These are phyloP conservation scores for Apiotrichum domesticum DNA, from an alignment of 1,284 basidiomycete species.

Conservation along the genomic window DNA sequence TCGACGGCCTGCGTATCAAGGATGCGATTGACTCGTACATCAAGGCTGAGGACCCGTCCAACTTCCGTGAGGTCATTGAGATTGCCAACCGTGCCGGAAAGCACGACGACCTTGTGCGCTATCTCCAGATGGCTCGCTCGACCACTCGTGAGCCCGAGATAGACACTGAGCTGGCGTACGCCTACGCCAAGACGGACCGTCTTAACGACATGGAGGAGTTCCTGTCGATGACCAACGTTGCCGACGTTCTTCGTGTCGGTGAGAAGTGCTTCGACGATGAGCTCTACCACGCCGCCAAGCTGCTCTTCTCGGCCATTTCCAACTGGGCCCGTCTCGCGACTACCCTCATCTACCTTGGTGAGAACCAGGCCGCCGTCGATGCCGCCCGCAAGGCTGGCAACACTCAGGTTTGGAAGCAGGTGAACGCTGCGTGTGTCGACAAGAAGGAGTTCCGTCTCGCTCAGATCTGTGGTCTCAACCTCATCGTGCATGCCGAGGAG, in stretches of 20 bases:
- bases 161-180: slow-evolving; percentile 93
- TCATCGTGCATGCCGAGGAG: slow-evolving; percentile 76
- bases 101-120: slow-evolving; percentile 95
- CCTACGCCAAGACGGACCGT: slow-evolving; percentile 94
- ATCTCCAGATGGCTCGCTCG: slow-evolving; percentile 99
- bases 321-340: slow-evolving; percentile 98
- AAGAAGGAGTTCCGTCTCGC: slow-evolving; percentile 95
- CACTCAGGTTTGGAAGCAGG: slow-evolving; percentile 99
- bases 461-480: slow-evolving; percentile 96
- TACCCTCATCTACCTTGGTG: slow-evolving; percentile 95
- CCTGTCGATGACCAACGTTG: slow-evolving; percentile 97
- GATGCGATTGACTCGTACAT: slow-evolving; percentile 99
- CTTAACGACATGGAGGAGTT: slow-evolving; percentile 99
- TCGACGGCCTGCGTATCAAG: slow-evolving; percentile 96
- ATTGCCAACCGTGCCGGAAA: slow-evolving; percentile 94
- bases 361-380: slow-evolving; percentile 97
- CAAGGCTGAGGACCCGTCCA: slow-evolving; percentile 94
- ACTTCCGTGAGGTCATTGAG: slow-evolving; percentile 95
- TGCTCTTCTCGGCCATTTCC: slow-evolving; percentile 93
- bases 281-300: slow-evolving; percentile 92
- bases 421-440: slow-evolving; percentile 96
- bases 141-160: slow-evolving; percentile 94
- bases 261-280: slow-evolving; percentile 99
- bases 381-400: slow-evolving; percentile 98
- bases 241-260: slow-evolving; percentile 89